Evolutionary conservation across 139 green algal species (phyloP), one percentile per base, ranked within the genome.

Genomic region (Haematococcus sp.): DNA sequence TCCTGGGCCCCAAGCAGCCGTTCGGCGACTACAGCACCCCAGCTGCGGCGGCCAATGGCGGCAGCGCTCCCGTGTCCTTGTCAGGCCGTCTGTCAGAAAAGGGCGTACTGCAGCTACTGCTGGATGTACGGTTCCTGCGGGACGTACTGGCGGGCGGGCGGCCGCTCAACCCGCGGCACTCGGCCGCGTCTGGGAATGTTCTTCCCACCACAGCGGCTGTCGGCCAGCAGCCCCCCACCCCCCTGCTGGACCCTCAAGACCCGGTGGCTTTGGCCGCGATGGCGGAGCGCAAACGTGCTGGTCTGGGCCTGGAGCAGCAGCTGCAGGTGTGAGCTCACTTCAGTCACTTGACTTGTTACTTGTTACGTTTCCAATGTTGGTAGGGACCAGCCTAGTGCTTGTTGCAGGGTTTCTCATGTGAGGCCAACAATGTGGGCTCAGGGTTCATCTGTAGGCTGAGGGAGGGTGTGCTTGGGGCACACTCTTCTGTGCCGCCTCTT

Each of bases 61-160:
- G 40, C 40, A 49, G 7, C 11, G 40, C 40, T 7, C 7, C 40
- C 40, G 11, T 11, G 7, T 49, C 40, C 40, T 28, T 68, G 2
- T 49, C 67, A 0, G 32, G 61, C 0, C 60, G 44, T 9, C 15
- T 95, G 19, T 86, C 64, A 9, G 93, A 98, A 79, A 92, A 93
- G 74, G 94, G 91, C 28, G 75, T 94, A 3, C 87, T 98, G 63
- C 94, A 98, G 88, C 88, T 98, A 66, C 76, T 97, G 20, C 86
- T 98, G 44, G 94, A 98, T 65, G 72, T 91, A 25, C 87, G 89
- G 15, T 89, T 97, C 70, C 30, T 96, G 40, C 40, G 71, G 3
- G 83, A 93, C 60, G 81, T 93, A 4, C 86, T 98, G 2, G 84
- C 84, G 2, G 89, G 86, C 19, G 88, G 84, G 1, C 40, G 76